Conservation (phyloP, 75 land plant genomes). For the Selaginella tamariscina region DNA sequence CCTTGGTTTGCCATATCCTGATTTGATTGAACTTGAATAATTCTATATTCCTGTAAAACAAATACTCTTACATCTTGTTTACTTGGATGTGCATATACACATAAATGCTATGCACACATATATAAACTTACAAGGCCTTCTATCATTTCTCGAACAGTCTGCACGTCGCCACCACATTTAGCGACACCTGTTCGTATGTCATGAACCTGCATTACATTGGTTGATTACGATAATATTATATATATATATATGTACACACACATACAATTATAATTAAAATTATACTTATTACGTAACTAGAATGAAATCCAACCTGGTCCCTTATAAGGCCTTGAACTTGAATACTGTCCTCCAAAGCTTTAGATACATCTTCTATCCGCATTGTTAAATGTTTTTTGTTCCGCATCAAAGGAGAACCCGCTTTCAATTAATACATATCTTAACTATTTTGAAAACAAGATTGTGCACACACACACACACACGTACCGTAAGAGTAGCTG, state of each 20-base stretch:
- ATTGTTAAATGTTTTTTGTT: neutral
- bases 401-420: too few species aligned
- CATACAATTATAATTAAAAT: too few species aligned
- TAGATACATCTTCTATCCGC: neutral
- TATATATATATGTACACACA: neutral
- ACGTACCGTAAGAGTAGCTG: conserved; percentile 57
- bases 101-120: neutral
- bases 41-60: neutral
- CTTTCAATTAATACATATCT: too few species aligned
- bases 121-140: neutral
- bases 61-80: neutral
- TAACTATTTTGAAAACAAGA: neutral
- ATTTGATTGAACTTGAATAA: neutral
- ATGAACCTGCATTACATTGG: neutral
- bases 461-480: neutral
- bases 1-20: neutral
- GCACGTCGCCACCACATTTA: neutral
- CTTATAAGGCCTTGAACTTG: neutral
- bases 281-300: too few species aligned
- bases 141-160: neutral
- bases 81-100: too few species aligned
- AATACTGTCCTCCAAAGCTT: neutral
- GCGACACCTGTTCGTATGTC: neutral
- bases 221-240: neutral
- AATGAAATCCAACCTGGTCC: too few species aligned